Evolutionary conservation across 768 basidiomycete species (phyloP), one percentile per base, ranked within the genome.

Genomic region (Strobilomyces dryophilus): DNA sequence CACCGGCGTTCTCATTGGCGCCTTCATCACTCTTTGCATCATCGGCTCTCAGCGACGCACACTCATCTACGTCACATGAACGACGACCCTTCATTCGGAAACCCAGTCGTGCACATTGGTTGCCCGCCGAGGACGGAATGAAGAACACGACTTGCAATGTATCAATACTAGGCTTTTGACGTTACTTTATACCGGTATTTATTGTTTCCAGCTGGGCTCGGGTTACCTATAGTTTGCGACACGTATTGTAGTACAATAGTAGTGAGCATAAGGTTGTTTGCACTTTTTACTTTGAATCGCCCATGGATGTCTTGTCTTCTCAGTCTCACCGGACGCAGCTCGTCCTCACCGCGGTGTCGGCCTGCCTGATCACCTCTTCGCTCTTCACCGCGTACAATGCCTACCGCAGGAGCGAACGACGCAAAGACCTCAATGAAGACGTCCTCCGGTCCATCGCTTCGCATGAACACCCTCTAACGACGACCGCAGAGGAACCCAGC

Each of bases 301-400:
- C n/a, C 55, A 71, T 66, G 67, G 55, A 61, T 37, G 41, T n/a
- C 10, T 46, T 67, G 37, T 58, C 61, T 21, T 45, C 52, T 27
- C 73, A 75, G 36, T 81, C 83, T 20, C 86, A 88, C 62, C 77
- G 74, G 59, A 73, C 78, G 12, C 88, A 90, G 63, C 79, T 91
- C 43, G 61, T 88, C 26, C 71, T 79, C 41, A 79, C 83, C 12
- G 88, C 87, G n/a, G 57, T 84, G 40, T 77, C 79, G 12, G 81
- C 87, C 12, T 86, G 88, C 6, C 56, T 80, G 2, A 71, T 79
- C 1, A 90, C 88, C 11, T 83, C 79, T 6, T 73, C 77, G 0
- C 57, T 82, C 4, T 66, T 91, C n/a, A 74, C 81, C 20, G 76
- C 79, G 1, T 87, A 88, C 66, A 75, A 77, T 41, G 61, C 74